phyloP scores from a whole-genome alignment of 1,139 yeast genomes.

The Taiozyma onychis region DNA sequence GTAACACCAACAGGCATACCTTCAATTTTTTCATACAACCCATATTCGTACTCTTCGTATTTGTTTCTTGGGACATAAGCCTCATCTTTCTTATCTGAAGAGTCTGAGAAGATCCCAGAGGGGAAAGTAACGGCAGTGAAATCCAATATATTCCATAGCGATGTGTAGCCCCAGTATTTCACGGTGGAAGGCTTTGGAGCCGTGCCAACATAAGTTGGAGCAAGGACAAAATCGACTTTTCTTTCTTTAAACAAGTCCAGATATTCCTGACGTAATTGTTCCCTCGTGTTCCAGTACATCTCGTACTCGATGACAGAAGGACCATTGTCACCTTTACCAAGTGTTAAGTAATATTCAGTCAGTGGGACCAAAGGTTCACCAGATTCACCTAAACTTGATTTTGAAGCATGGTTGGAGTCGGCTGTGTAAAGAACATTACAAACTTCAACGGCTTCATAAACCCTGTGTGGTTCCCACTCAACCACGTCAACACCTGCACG shows the following conservation, averaged over 20 bases:
- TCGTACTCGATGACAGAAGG: constrained; percentile 42
- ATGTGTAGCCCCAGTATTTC: constrained; percentile 72
- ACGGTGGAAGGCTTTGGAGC: constrained; percentile 65
- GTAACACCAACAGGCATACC: constrained; percentile 51
- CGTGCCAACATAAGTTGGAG: constrained; percentile 66
- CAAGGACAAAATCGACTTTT: constrained; percentile 59
- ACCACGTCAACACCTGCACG: constrained; percentile 41
- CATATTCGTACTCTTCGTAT: constrained; percentile 23
- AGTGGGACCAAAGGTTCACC: constrained; percentile 63
- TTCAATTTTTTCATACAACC: constrained; percentile 30
- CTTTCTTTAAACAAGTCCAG: constrained; percentile 44
- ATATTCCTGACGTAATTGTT: constrained; percentile 49
- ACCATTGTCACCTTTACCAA: constrained; percentile 49
- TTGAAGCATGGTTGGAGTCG: constrained; percentile 58
- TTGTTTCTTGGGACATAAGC: constrained; percentile 20
- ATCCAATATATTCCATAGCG: constrained; percentile 61
- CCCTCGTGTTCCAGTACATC: constrained; percentile 44
- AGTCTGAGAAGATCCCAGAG: constrained; percentile 55
- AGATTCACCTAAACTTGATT: constrained; percentile 43
- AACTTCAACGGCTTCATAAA: constrained; percentile 45
- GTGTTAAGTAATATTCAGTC: constrained; percentile 53
- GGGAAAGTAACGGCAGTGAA: constrained; percentile 58
- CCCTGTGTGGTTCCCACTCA: constrained; percentile 48
- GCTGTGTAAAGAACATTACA: constrained; percentile 36
- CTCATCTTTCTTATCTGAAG: constrained; percentile 25